Percentiles rank a stretch among this genome's conserved stretches.
Evolutionary conservation across 345 rosid species (phyloP).

Genomic region (Arabidopsis thaliana): DNA sequence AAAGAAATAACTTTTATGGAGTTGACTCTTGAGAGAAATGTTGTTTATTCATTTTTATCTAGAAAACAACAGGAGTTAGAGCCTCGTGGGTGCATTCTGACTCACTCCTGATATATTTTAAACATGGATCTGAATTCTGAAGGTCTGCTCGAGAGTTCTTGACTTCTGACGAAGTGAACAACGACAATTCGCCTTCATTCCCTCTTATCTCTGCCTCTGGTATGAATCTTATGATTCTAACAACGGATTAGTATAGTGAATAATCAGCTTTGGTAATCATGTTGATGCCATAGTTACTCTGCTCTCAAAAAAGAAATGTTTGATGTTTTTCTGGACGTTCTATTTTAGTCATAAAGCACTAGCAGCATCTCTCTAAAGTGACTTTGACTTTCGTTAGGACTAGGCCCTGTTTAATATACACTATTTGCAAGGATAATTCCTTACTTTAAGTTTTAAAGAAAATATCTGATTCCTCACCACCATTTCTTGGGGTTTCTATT

Average conservation of each 20-base stretch:
- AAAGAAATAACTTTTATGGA: slow-evolving; percentile 42
- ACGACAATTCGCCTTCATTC: slow-evolving; percentile 21
- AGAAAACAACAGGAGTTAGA: slow-evolving; percentile 27
- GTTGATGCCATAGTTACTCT: slow-evolving; percentile 37
- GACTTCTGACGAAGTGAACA: slow-evolving; percentile 44
- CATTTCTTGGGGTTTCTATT: slow-evolving; percentile 28
- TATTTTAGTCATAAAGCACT: slow-evolving; percentile 41
- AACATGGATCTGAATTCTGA: slow-evolving; percentile 35
- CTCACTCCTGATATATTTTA: slow-evolving; percentile 40
- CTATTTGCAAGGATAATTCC: slow-evolving; percentile 41
- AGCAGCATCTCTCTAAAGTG: slow-evolving; percentile 43
- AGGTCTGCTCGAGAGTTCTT: slow-evolving; percentile 23
- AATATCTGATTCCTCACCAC: slow-evolving; percentile 47
- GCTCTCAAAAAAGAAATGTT: slow-evolving; percentile 27
- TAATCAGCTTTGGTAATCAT: slow-evolving; percentile 30
- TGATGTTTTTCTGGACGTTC: slow-evolving; percentile 33
- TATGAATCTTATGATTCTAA: slow-evolving; percentile 36
- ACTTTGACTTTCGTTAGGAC: slow-evolving; percentile 42
- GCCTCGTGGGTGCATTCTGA: slow-evolving; percentile 51
- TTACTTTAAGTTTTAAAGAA: slow-evolving; percentile 39
- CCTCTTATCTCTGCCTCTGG: slow-evolving; percentile 10
- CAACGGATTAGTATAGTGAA: slow-evolving; percentile 14
- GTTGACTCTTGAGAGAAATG: slow-evolving; percentile 54
- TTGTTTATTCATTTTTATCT: slow-evolving; percentile 60
- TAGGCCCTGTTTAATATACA: slow-evolving; percentile 30